A percentile compares a stretch with the other conserved stretches of the same genome.
Conservation (phyloP, 2,329 filamentous ascomycete genomes). For the Tolypocladium ophioglossoides region DNA sequence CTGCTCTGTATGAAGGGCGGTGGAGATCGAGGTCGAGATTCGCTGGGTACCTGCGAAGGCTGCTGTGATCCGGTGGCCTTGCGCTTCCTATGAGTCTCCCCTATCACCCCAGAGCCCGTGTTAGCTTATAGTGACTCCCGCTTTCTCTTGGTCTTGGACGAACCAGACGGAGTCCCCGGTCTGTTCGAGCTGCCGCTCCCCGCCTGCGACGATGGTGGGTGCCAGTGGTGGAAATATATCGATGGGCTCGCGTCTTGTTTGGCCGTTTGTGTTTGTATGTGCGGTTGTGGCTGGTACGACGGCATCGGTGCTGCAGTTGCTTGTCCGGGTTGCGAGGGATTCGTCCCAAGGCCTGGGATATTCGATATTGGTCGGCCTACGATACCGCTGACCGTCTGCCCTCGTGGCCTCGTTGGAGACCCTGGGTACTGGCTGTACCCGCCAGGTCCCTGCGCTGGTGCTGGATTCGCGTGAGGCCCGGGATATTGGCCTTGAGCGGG, state of each 20-base stretch:
- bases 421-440: conserved; percentile 35
- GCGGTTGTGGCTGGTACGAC: conserved; percentile 31
- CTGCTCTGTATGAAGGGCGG: conserved; percentile 17
- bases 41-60: conserved; percentile 14
- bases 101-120: conserved; percentile 35
- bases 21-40: conserved; percentile 22
- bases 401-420: conserved; percentile 39
- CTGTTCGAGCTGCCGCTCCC: conserved; percentile 49
- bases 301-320: conserved; percentile 19
- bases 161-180: conserved; percentile 65
- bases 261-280: conserved; percentile 40
- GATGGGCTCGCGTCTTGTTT: conserved; percentile 61
- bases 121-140: conserved; percentile 31
- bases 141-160: conserved; percentile 46
- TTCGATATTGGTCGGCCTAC: conserved; percentile 26
- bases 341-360: conserved; percentile 35
- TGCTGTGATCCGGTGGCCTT: conserved; percentile 50
- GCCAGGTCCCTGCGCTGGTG: conserved; percentile 23
- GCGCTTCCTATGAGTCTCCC: conserved; percentile 75
- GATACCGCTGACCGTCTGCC: conserved; percentile 35
- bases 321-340: conserved; percentile 25
- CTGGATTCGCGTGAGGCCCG: conserved; percentile 16
- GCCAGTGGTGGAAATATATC: conserved; percentile 90
- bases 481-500: conserved; percentile 32
- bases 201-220: conserved; percentile 59